These are phyloP conservation scores for Auxenochlorella pyrenoidosa DNA, from an alignment of 139 green algal genomes.

Conservation along the genomic window DNA sequence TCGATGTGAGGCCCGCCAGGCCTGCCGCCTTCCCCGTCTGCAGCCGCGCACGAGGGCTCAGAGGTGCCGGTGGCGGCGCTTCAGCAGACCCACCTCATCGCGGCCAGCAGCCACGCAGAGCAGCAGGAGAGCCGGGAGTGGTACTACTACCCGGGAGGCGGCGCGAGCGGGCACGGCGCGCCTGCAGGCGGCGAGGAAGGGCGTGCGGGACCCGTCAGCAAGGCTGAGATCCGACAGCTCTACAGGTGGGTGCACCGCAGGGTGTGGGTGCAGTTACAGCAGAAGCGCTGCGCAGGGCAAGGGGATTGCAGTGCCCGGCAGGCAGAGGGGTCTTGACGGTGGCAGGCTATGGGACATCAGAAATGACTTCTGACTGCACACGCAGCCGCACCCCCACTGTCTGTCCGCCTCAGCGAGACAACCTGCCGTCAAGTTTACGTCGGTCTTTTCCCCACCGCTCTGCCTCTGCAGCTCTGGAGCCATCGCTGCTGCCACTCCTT, in stretches of 20 bases:
- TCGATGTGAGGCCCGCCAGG: too few relatives aligned
- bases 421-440: too few relatives aligned
- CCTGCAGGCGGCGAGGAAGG: not conserved
- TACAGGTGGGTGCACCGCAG: not conserved
- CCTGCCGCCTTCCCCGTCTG: not conserved
- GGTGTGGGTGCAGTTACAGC: too few relatives aligned
- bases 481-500: slow-evolving; percentile 52
- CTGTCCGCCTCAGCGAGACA: too few relatives aligned
- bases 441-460: not conserved
- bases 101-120: slow-evolving; percentile 55
- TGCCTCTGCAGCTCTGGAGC: slow-evolving; percentile 43
- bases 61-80: slow-evolving; percentile 62
- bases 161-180: not conserved
- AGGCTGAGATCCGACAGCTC: slow-evolving; percentile 74
- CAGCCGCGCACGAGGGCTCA: slow-evolving; percentile 74
- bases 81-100: slow-evolving; percentile 71
- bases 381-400: too few relatives aligned
- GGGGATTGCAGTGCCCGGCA: too few relatives aligned
- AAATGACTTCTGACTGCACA: too few relatives aligned
- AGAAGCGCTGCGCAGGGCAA: too few relatives aligned
- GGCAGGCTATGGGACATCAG: too few relatives aligned
- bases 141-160: slow-evolving; percentile 51
- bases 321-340: too few relatives aligned
- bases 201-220: slow-evolving; percentile 75
- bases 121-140: slow-evolving; percentile 71